Percentiles rank a stretch among this genome's conserved stretches.
Evolutionary conservation across 1,284 basidiomycete genomes (phyloP).

Genomic region (Cutaneotrichosporon sp.): DNA sequence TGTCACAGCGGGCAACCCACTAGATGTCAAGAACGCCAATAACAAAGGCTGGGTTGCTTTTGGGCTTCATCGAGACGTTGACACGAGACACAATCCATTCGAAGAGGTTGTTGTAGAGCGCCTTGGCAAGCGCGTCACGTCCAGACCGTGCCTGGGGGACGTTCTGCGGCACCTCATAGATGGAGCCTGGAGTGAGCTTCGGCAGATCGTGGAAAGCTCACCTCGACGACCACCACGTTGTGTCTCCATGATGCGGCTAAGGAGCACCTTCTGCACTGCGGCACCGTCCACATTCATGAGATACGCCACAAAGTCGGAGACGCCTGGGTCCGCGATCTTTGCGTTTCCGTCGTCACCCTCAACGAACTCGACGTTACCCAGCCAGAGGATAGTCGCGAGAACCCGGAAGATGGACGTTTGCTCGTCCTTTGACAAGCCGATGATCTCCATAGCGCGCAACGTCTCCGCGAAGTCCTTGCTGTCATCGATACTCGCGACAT

Average conservation of each 20-base stretch:
- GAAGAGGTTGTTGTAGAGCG: conserved; percentile 97
- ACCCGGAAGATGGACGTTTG: conserved; percentile 91
- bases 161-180: conserved; percentile 96
- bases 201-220: conserved; percentile 14
- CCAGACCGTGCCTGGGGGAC: conserved; percentile 83
- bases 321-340: conserved; percentile 69
- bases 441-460: conserved; percentile 85
- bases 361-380: conserved; percentile 87
- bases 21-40: conserved; percentile 98
- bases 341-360: conserved; percentile 91
- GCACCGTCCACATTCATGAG: conserved; percentile 81
- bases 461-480: conserved; percentile 81
- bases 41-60: conserved; percentile 67
- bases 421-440: conserved; percentile 78
- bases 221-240: conserved; percentile 85
- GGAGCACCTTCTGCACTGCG: conserved; percentile 79
- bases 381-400: conserved; percentile 89
- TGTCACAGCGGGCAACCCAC: conserved; percentile 24
- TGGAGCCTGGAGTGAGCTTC: conserved; percentile 54
- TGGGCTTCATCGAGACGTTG: conserved; percentile 92
- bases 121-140: conserved; percentile 89
- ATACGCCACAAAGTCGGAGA: conserved; percentile 94
- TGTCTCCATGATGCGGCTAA: conserved; percentile 85
- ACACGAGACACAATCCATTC: conserved; percentile 98
- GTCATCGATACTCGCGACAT: conserved; percentile 90